A percentile compares a stretch with the other conserved stretches of the same genome.
Conservation (phyloP, 169 alveolate genomes). For the Eimeria necatrix region DNA sequence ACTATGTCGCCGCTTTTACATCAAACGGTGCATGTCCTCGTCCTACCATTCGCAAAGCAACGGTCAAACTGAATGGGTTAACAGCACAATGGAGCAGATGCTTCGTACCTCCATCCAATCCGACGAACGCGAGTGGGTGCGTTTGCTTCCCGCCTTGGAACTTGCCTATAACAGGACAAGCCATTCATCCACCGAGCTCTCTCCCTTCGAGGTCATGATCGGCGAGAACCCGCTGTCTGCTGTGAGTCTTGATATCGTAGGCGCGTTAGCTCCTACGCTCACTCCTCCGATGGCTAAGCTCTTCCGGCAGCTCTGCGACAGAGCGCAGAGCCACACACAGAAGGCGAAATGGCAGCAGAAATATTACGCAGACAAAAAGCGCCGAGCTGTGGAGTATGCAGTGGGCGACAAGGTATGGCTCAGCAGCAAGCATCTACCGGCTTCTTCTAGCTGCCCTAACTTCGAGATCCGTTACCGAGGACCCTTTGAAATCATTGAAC, state of each 20-base stretch:
- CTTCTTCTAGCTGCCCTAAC: neutral
- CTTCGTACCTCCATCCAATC: no score
- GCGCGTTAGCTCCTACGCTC: no score
- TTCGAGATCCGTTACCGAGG: neutral
- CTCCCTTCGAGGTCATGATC: slow-evolving; percentile 1
- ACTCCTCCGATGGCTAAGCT: no score
- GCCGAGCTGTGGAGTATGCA: neutral
- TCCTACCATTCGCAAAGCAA: no score
- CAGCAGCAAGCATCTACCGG: neutral
- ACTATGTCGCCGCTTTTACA: no score
- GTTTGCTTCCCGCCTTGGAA: neutral
- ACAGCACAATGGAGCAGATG: no score
- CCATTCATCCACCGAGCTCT: neutral
- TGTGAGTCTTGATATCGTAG: neutral
- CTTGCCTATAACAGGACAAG: neutral
- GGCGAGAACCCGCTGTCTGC: neutral
- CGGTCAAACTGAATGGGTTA: no score
- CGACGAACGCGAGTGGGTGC: neutral
- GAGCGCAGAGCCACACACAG: neutral
- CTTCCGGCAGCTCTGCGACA: neutral
- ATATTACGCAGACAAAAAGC: neutral
- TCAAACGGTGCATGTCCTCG: no score
- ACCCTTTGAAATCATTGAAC: neutral
- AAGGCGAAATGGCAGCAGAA: neutral
- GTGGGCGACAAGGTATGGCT: no score